Evolutionary conservation across 257 asterid species (phyloP).

Genomic region (Vinca minor): DNA sequence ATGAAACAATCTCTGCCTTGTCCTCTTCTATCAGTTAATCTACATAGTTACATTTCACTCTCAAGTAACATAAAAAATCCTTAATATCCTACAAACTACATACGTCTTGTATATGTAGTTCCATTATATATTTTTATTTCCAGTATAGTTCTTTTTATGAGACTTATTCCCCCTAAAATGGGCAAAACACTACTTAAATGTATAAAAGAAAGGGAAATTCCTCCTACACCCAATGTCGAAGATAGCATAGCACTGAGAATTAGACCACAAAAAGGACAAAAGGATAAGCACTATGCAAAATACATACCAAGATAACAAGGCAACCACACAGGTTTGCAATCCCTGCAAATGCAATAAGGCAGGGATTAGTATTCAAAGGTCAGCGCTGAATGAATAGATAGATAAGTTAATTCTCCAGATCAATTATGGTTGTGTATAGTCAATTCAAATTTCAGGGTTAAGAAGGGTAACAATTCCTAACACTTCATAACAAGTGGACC

Average conservation of each 20-base stretch:
- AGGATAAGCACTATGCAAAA: constrained; percentile 5
- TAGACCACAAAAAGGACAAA: not conserved
- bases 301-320: constrained; percentile 81
- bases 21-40: not conserved
- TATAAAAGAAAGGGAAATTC: not conserved
- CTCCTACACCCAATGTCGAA: not conserved
- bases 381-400: not conserved
- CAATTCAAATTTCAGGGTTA: not conserved
- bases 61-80: constrained; percentile 1
- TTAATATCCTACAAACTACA: too few relatives aligned
- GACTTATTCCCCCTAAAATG: too few relatives aligned
- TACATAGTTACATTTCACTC: constrained; percentile 5
- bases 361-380: constrained; percentile 19
- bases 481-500: not conserved
- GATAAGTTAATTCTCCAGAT: not conserved
- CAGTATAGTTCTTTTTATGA: too few relatives aligned
- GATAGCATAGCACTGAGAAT: not conserved
- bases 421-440: not conserved
- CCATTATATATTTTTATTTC: too few relatives aligned
- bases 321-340: constrained; percentile 84
- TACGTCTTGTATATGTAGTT: too few relatives aligned
- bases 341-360: constrained; percentile 50
- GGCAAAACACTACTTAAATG: too few relatives aligned
- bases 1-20: not conserved
- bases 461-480: not conserved